A percentile compares a stretch with the other conserved stretches of the same genome.
These are phyloP conservation scores for Cylindrotheca fusiformis DNA, from an alignment of 108 stramenopile species.

Conservation along the genomic window DNA sequence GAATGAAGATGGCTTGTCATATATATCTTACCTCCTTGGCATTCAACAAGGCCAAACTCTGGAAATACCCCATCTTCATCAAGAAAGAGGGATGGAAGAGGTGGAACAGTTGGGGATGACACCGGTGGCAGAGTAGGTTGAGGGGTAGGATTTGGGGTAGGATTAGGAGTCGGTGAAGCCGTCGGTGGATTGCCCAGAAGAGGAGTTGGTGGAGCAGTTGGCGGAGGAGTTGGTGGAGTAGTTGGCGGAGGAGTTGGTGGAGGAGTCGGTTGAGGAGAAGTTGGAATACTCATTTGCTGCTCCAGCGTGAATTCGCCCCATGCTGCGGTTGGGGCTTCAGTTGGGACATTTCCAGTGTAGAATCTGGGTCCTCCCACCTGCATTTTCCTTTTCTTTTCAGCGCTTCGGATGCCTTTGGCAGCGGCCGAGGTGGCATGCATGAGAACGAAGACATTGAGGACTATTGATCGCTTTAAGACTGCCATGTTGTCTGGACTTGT, in stretches of 20 bases:
- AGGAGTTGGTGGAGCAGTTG: neutral
- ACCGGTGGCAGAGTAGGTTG: neutral
- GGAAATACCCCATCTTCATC: neutral
- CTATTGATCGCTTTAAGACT: neutral
- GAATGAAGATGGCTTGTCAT: too few species aligned
- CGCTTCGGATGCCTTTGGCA: neutral
- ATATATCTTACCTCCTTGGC: constrained; percentile 1
- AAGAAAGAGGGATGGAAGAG: neutral
- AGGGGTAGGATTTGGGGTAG: neutral
- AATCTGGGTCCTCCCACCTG: neutral
- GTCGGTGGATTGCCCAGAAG: neutral
- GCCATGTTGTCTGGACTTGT: neutral
- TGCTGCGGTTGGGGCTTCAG: neutral
- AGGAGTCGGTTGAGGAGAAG: neutral
- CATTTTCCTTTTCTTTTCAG: neutral
- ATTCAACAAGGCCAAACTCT: neutral
- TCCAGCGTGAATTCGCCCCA: neutral
- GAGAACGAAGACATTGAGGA: neutral
- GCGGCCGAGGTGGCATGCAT: neutral
- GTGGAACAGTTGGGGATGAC: neutral
- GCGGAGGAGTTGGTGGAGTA: neutral
- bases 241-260: neutral
- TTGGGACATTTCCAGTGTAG: neutral
- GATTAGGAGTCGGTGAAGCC: neutral
- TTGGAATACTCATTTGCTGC: neutral